Evolutionary conservation across 2,329 filamentous ascomycete species (phyloP), one percentile per base, ranked within the genome.

Genomic region (Rasamsonia emersonii): DNA sequence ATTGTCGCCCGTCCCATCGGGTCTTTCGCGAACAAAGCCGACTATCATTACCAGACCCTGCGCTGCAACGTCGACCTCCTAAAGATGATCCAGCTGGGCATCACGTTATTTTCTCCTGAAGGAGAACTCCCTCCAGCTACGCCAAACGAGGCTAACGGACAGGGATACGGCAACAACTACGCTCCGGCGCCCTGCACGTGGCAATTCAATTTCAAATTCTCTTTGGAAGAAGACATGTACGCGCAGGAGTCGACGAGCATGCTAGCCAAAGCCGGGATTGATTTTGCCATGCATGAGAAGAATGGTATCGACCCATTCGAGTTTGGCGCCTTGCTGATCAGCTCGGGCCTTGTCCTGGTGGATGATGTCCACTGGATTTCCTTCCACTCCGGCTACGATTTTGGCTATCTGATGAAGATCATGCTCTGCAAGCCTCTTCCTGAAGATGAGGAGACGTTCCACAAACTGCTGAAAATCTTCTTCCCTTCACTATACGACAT

Each of bases 151-250:
- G 58, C 67, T 33, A 64, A 65, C 40, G 58, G 67, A 25, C 62
- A 65, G 42, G 59, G 61, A 16, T 71, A 73, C 42, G 62, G 59
- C 13, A 69, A 67, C 41, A 68, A 68, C 41, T 62, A 73, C 33
- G 54, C 68, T n/a, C 58, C 59, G 20, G 78, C 86, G 37, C 89
- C 85, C 10, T 93, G 83, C 54, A 93, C 89, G 11, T 98, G 91
- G 91, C 89, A 95, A 47, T 98, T 98, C 71, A 96, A 98, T 68
- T 98, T 98, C 64, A 82, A 88, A 48, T 98, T 96, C 60, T 91
- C 86, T 2, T 71, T 95, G 7, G 83, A 91, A 45, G 78, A 89
- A 23, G 91, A 98, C 62, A 98, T 98, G 91, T 96, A 93, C 63
- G 91, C 93, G 42, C 82, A 94, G 54, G 82, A 86, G 36, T 95